Percentiles rank a stretch among this genome's conserved stretches.
Evolutionary conservation across 1,284 basidiomycete genomes (phyloP).

Genomic region (Rugosomyces carneus): DNA sequence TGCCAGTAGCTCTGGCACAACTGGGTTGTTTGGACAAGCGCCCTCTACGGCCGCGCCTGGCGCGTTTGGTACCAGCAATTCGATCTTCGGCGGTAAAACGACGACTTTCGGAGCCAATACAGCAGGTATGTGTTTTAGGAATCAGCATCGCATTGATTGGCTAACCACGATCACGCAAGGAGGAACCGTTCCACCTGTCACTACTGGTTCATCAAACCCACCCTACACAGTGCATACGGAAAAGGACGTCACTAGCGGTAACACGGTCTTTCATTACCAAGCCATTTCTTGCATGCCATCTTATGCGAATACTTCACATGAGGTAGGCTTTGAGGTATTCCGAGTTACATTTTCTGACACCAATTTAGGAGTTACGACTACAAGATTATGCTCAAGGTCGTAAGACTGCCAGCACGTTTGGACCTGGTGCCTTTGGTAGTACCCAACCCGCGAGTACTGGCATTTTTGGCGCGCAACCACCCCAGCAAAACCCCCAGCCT

Average conservation of each 20-base stretch:
- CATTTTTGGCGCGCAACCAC: slow-evolving; percentile 37
- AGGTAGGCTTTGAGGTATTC: slow-evolving; percentile 37
- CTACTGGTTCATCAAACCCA: slow-evolving; percentile 59
- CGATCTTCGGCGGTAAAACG: slow-evolving; percentile 42
- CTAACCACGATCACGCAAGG: slow-evolving; percentile 12
- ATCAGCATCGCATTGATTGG: background rate
- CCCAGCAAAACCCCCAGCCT: slow-evolving; percentile 21
- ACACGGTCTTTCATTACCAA: slow-evolving; percentile 55
- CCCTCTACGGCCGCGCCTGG: slow-evolving; percentile 23
- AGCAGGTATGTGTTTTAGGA: slow-evolving; percentile 23
- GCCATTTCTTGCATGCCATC: slow-evolving; percentile 67
- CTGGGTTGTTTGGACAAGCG: slow-evolving; percentile 37
- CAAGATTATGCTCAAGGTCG: slow-evolving; percentile 75
- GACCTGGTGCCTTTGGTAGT: slow-evolving; percentile 39
- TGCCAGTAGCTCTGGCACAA: slow-evolving; percentile 22
- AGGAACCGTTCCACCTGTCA: slow-evolving; percentile 38
- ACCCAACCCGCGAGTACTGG: slow-evolving; percentile 28
- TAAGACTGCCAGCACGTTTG: slow-evolving; percentile 55
- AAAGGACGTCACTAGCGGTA: slow-evolving; percentile 46
- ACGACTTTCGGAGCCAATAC: slow-evolving; percentile 39
- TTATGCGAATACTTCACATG: slow-evolving; percentile 66
- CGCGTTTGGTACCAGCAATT: slow-evolving; percentile 31
- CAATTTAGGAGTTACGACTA: slow-evolving; percentile 57
- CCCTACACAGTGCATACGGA: slow-evolving; percentile 48
- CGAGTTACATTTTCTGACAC: slow-evolving; percentile 3